A percentile compares a stretch with the other conserved stretches of the same genome.
Conservation (phyloP, 129 eudicot species). For the Sambucus nigra region DNA sequence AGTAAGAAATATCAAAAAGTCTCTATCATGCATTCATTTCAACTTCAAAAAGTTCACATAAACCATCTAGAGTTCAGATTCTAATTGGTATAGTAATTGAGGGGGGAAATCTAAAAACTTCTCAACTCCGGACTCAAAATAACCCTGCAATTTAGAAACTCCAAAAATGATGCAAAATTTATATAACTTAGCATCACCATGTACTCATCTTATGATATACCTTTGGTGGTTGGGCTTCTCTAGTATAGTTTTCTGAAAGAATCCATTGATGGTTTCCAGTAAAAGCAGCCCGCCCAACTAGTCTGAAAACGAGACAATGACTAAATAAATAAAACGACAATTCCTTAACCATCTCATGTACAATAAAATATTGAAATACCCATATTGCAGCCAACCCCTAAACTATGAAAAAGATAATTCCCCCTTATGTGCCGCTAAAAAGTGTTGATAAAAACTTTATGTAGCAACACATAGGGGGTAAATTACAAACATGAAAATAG, state of each 20-base stretch:
- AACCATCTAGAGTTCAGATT: background rate
- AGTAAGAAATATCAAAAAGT: background rate
- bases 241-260: constrained; percentile 34
- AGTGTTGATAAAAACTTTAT: background rate
- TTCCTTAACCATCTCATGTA: background rate
- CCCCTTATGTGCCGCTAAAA: background rate
- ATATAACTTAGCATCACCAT: background rate
- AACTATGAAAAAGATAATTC: no score
- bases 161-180: background rate
- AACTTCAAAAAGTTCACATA: background rate
- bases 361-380: background rate
- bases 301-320: constrained; percentile 29
- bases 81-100: background rate
- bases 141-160: background rate
- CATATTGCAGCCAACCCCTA: no score
- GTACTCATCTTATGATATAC: constrained; percentile 21
- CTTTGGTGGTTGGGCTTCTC: constrained; percentile 69
- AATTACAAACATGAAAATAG: no score
- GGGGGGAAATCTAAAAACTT: background rate
- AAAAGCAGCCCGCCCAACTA: constrained; percentile 86
- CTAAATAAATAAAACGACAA: background rate
- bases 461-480: background rate
- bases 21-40: background rate
- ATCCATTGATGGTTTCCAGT: constrained; percentile 82
- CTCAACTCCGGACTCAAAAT: background rate